Conservation (phyloP, 1,139 yeast species). For the Debaryomycetaceae sp. region DNA sequence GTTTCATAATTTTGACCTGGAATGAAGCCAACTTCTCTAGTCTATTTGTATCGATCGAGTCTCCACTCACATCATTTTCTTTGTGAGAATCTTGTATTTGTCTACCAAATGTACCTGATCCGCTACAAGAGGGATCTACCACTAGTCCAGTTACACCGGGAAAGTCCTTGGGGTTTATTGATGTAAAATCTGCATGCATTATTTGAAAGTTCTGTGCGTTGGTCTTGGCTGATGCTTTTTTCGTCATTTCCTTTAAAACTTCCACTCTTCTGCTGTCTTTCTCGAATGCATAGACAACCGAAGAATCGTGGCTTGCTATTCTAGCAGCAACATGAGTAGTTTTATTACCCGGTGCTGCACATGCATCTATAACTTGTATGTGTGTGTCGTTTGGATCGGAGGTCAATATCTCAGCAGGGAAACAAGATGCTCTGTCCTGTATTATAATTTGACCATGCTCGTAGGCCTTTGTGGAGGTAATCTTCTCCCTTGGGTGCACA, state of each 20-base stretch:
- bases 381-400: constrained; percentile 47
- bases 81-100: constrained; percentile 53
- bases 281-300: constrained; percentile 78
- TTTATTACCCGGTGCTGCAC: constrained; percentile 98
- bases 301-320: constrained; percentile 25
- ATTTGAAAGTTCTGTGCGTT: constrained; percentile 51
- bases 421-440: constrained; percentile 95
- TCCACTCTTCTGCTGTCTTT: constrained; percentile 71
- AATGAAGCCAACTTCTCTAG: constrained; percentile 74
- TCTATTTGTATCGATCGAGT: constrained; percentile 52
- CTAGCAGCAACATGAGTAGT: constrained; percentile 87
- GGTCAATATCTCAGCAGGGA: constrained; percentile 82
- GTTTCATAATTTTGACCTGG: constrained; percentile 82
- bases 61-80: constrained; percentile 34
- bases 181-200: constrained; percentile 83
- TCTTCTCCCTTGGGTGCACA: constrained; percentile 66
- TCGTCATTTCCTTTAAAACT: constrained; percentile 74
- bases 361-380: constrained; percentile 76
- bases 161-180: constrained; percentile 58
- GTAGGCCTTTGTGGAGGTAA: constrained; percentile 66
- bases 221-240: constrained; percentile 64
- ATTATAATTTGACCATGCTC: constrained; percentile 75
- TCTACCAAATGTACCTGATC: constrained; percentile 94
- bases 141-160: constrained; percentile 71
- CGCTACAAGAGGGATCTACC: constrained; percentile 97